Conservation (phyloP, 106 monocot genomes). For the Hemerocallis citrina region DNA sequence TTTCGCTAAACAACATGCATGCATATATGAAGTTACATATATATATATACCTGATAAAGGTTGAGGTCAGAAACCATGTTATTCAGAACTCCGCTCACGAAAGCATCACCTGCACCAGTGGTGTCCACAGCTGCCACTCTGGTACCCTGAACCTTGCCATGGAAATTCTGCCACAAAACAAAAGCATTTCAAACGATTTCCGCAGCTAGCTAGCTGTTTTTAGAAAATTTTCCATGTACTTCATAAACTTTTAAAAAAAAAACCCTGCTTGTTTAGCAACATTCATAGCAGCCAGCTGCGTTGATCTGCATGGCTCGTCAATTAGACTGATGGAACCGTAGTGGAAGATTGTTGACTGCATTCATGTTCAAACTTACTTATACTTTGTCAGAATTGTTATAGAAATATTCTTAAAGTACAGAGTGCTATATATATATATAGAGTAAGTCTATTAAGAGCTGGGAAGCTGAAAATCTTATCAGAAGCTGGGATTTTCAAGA, state of each 20-base stretch:
- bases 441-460: no score
- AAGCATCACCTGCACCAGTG: conserved; percentile 52
- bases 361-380: neutral
- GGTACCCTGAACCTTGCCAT: conserved; percentile 26
- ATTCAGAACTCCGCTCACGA: conserved; percentile 26
- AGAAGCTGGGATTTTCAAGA: no score
- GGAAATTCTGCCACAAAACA: conserved; percentile 20
- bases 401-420: no score
- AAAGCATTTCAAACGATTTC: no score
- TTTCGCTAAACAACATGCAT: neutral
- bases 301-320: conserved; percentile 26
- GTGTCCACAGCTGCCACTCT: conserved; percentile 36
- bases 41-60: conserved; percentile 22
- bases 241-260: no score
- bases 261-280: conserved; percentile 20
- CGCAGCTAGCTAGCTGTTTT: no score
- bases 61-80: conserved; percentile 18
- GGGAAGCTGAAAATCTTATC: no score
- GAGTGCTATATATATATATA: no score
- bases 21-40: neutral
- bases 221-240: no score
- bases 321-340: conserved; percentile 37
- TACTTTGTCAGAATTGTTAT: no score
- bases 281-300: conserved; percentile 17
- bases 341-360: conserved; percentile 23